These are phyloP conservation scores for Leishmania arabica DNA, from an alignment of 208 protist genomes.

Conservation along the genomic window DNA sequence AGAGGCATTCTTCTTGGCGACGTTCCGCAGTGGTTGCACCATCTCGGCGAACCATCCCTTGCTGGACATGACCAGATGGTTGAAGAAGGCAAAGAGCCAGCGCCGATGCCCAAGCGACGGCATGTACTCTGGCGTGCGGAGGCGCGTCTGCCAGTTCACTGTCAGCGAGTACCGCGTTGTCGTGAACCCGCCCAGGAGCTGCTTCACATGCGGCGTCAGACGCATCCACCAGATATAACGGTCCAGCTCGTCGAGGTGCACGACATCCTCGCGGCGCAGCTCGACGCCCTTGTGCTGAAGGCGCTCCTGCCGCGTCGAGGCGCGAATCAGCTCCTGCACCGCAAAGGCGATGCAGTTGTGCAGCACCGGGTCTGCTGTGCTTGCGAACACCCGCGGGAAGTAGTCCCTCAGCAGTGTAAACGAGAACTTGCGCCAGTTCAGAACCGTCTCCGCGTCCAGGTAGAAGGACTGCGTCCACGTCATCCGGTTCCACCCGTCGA, in stretches of 20 bases:
- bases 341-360: conserved; percentile 88
- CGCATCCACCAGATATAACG: conserved; percentile 81
- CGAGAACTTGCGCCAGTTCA: conserved; percentile 72
- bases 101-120: conserved; percentile 45
- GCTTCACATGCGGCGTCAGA: conserved; percentile 49
- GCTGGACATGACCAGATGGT: conserved; percentile 54
- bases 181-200: conserved; percentile 75
- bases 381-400: conserved; percentile 72
- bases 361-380: conserved; percentile 75
- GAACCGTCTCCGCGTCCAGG: conserved; percentile 43
- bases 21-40: conserved; percentile 77
- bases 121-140: conserved; percentile 65
- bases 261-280: conserved; percentile 45
- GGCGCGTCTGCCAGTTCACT: conserved; percentile 46
- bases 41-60: conserved; percentile 62
- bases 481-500: conserved; percentile 2
- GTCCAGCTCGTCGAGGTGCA: conserved; percentile 73
- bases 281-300: conserved; percentile 29
- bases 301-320: conserved; percentile 64
- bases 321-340: conserved; percentile 82
- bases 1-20: conserved; percentile 69
- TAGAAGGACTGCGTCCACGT: conserved; percentile 9
- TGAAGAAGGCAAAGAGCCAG: conserved; percentile 81
- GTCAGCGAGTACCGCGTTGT: conserved; percentile 68
- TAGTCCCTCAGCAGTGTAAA: conserved; percentile 69